Conservation (phyloP, 2,329 filamentous ascomycete genomes). For the Rhexocercosporidium sp. region DNA sequence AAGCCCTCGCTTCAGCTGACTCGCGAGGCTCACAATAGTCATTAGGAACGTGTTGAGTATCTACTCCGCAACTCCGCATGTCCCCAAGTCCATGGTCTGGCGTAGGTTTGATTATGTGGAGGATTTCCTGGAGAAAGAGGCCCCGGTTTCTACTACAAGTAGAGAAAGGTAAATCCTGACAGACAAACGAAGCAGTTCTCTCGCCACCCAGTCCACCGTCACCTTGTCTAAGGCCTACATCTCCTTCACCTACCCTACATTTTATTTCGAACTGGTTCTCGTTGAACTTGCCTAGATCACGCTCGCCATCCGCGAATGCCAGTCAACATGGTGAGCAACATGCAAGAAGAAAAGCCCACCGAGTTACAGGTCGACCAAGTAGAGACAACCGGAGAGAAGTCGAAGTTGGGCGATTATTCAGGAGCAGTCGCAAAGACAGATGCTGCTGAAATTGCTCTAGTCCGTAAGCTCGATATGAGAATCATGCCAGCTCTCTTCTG, state of each 20-base stretch:
- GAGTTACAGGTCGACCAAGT: neutral
- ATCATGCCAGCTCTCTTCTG: conserved; percentile 49
- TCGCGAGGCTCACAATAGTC: too few relatives aligned
- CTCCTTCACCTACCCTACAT: too few relatives aligned
- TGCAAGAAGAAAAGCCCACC: neutral
- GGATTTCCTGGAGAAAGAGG: neutral
- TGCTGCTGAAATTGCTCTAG: conserved; percentile 44
- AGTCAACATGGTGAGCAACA: neutral
- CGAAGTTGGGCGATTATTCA: conserved; percentile 15
- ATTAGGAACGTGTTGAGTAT: too few relatives aligned
- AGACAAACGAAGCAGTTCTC: too few relatives aligned
- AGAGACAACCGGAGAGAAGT: neutral
- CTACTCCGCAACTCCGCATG: too few relatives aligned
- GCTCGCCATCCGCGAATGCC: neutral
- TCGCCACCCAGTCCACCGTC: too few relatives aligned
- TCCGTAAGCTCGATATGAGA: conserved; percentile 45
- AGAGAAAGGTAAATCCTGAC: neutral
- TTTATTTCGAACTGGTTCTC: too few relatives aligned
- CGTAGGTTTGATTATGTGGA: neutral
- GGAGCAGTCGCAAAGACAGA: conserved; percentile 43
- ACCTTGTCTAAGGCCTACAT: too few relatives aligned
- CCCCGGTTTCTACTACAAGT: neutral
- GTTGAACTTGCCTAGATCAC: neutral
- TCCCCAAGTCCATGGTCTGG: too few relatives aligned
- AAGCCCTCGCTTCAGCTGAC: too few relatives aligned